Evolutionary conservation across 2,329 filamentous ascomycete species (phyloP).

Genomic region (Akanthomyces dipterigenus): DNA sequence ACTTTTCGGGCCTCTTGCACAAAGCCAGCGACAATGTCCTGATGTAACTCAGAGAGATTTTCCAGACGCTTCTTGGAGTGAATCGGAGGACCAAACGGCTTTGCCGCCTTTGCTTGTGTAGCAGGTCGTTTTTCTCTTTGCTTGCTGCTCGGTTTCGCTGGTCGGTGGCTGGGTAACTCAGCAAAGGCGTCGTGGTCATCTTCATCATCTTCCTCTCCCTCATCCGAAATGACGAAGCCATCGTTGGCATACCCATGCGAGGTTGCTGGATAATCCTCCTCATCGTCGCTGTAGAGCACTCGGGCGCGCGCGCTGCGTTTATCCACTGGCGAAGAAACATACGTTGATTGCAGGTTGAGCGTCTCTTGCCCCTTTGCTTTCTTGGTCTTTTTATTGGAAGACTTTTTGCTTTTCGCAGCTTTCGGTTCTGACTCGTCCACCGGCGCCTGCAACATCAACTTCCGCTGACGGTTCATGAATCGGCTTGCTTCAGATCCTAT

Average conservation of each 20-base stretch:
- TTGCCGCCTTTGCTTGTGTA: slow-evolving; percentile 12
- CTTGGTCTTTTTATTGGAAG: slow-evolving; percentile 23
- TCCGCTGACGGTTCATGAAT: slow-evolving; percentile 39
- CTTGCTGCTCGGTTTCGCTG: slow-evolving; percentile 28
- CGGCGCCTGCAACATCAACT: slow-evolving; percentile 39
- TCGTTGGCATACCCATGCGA: slow-evolving; percentile 42
- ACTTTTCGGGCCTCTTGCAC: slow-evolving; percentile 52
- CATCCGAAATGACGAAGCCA: slow-evolving; percentile 41
- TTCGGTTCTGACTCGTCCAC: slow-evolving; percentile 15
- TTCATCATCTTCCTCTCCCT: slow-evolving; percentile 27
- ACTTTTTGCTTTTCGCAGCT: slow-evolving; percentile 15
- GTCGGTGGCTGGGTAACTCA: slow-evolving; percentile 31
- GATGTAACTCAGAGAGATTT: slow-evolving; percentile 52
- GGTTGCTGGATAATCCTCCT: slow-evolving; percentile 30
- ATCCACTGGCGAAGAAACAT: slow-evolving; percentile 48
- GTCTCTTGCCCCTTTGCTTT: slow-evolving; percentile 26
- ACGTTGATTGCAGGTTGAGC: slow-evolving; percentile 37
- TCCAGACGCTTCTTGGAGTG: slow-evolving; percentile 47
- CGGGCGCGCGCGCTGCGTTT: slow-evolving; percentile 24
- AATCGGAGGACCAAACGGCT: slow-evolving; percentile 50
- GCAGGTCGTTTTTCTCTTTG: not conserved
- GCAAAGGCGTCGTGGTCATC: slow-evolving; percentile 42
- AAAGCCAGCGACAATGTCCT: slow-evolving; percentile 58
- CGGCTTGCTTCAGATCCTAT: slow-evolving; percentile 34
- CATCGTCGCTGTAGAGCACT: slow-evolving; percentile 24